Evolutionary conservation across 257 asterid genomes (phyloP).

Genomic region (Verbena officinalis): DNA sequence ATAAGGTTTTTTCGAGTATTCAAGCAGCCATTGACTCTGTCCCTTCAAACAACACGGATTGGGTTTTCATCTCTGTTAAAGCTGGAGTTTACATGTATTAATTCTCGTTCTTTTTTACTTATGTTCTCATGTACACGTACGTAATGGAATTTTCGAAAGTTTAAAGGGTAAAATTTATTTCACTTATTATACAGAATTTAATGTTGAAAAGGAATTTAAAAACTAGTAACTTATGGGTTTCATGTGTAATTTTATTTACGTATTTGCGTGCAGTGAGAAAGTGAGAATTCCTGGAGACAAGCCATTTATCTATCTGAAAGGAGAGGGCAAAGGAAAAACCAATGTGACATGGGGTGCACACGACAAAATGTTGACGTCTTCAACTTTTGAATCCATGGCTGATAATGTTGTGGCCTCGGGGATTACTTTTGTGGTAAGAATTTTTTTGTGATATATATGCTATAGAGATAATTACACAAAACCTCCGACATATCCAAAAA

Average conservation of each 20-base stretch:
- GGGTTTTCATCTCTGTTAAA: constrained; percentile 50
- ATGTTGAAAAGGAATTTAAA: too few relatives aligned
- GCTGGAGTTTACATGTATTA: constrained; percentile 54
- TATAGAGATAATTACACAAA: too few relatives aligned
- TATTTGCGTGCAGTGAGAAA: constrained; percentile 39
- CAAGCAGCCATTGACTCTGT: constrained; percentile 59
- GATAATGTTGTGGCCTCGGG: constrained; percentile 42
- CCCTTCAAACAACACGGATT: constrained; percentile 44
- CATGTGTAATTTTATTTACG: neutral
- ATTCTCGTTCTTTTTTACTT: neutral
- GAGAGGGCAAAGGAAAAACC: constrained; percentile 39
- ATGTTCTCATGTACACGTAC: neutral
- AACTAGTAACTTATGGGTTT: neutral
- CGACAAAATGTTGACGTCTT: constrained; percentile 24
- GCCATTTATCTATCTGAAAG: constrained; percentile 53
- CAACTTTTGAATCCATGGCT: constrained; percentile 51
- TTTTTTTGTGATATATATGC: neutral
- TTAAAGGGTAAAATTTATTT: too few relatives aligned
- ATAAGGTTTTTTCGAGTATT: constrained; percentile 36
- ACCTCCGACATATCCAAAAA: too few relatives aligned
- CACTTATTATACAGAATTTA: too few relatives aligned
- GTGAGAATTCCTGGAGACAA: constrained; percentile 44
- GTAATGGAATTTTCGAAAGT: too few relatives aligned
- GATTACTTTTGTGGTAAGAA: constrained; percentile 40
- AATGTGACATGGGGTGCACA: constrained; percentile 38